Conservation (phyloP, 495 filamentous ascomycete genomes). For the Annulohypoxylon moriforme region DNA sequence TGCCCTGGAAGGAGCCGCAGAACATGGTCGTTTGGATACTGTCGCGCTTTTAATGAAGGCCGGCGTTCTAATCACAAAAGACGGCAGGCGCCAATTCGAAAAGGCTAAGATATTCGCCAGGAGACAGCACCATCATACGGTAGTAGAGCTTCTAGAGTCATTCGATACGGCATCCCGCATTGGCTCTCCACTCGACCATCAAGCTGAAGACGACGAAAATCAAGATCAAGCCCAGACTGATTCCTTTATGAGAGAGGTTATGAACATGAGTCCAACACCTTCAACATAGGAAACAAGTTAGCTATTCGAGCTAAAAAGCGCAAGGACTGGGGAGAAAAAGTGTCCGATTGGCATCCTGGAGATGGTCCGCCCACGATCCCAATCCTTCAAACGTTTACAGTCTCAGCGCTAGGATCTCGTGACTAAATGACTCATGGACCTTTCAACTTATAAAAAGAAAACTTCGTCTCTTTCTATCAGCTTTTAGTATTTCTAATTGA, state of each 20-base stretch:
- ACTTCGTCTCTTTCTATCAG: not conserved
- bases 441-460: not conserved
- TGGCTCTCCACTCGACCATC: not conserved
- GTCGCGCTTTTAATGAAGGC: not conserved
- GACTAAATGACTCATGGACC: not conserved
- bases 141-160: not conserved
- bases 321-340: not conserved
- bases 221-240: not conserved
- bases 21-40: not conserved
- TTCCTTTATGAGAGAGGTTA: not conserved
- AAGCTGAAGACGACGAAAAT: not conserved
- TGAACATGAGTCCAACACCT: not conserved
- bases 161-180: not conserved
- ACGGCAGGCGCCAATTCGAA: not conserved
- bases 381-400: constrained; percentile 18
- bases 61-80: not conserved
- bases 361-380: not conserved
- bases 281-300: not conserved
- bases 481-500: not conserved
- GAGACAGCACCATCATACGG: not conserved
- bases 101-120: not conserved
- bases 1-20: constrained; percentile 4
- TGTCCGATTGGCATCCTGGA: not conserved
- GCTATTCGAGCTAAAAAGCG: not conserved
- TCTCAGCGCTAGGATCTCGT: constrained; percentile 15